phyloP scores from a whole-genome alignment of 352 stramenopile species.

The Phytopythium boreale region DNA sequence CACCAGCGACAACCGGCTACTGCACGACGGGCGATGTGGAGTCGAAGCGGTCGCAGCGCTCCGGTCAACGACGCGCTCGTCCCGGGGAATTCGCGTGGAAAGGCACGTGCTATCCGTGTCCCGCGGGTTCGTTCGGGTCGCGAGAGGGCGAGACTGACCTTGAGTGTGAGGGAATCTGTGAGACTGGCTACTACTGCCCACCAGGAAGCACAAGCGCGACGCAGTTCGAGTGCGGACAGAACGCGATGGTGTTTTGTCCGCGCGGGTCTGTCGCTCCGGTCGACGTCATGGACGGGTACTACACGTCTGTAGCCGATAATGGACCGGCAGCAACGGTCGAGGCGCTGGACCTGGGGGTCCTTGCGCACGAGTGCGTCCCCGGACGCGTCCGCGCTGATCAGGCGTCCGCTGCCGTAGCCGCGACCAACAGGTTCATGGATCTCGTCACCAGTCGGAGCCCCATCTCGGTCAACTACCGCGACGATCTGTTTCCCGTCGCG shows the following conservation, averaged over 20 bases:
- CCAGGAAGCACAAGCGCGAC: conserved; percentile 38
- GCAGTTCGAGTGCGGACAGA: conserved; percentile 41
- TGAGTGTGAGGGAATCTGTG: conserved; percentile 56
- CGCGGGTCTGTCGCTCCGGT: conserved; percentile 21
- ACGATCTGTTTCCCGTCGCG: conserved; percentile 47
- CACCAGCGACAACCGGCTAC: conserved; percentile 20
- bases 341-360: not conserved
- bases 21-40: conserved; percentile 20
- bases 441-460: conserved; percentile 38
- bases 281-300: conserved; percentile 32
- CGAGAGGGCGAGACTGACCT: conserved; percentile 33
- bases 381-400: conserved; percentile 26
- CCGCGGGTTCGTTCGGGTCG: conserved; percentile 53
- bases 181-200: conserved; percentile 67
- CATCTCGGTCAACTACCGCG: conserved; percentile 58
- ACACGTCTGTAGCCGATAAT: conserved; percentile 37
- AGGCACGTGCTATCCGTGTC: conserved; percentile 61
- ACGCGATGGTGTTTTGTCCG: conserved; percentile 47
- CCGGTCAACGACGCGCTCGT: conserved; percentile 24
- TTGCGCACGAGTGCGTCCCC: conserved; percentile 28
- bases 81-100: conserved; percentile 58
- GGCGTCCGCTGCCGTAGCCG: conserved; percentile 2
- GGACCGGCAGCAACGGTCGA: not conserved
- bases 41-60: conserved; percentile 15
- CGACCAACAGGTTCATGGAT: conserved; percentile 32